phyloP scores from a whole-genome alignment of 2,329 filamentous ascomycete genomes.

The Tolypocladium endophyticum region DNA sequence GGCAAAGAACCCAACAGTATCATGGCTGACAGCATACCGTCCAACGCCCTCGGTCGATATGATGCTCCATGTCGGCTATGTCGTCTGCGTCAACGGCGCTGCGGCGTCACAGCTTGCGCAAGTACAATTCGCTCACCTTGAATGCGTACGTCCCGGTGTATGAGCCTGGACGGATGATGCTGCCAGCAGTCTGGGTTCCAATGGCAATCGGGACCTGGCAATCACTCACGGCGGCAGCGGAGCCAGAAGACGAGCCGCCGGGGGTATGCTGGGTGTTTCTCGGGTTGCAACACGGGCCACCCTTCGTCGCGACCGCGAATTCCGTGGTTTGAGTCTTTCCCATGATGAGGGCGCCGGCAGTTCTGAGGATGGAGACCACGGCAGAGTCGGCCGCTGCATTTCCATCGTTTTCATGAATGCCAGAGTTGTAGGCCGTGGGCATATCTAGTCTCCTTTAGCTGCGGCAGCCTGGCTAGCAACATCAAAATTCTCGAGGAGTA shows the following conservation, averaged over 20 bases:
- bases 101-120: too few relatives aligned
- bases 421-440: slow-evolving; percentile 46
- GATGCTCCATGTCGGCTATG: slow-evolving; percentile 48
- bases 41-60: slow-evolving; percentile 52
- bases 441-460: slow-evolving; percentile 28
- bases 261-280: slow-evolving; percentile 56
- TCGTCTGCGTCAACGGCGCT: background rate
- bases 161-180: slow-evolving; percentile 51
- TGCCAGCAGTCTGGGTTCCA: slow-evolving; percentile 58
- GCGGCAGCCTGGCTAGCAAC: background rate
- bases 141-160: slow-evolving; percentile 56
- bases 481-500: slow-evolving; percentile 7
- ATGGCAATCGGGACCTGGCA: slow-evolving; percentile 50
- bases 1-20: slow-evolving; percentile 52
- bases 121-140: slow-evolving; percentile 24
- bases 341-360: slow-evolving; percentile 45
- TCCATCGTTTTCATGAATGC: slow-evolving; percentile 35
- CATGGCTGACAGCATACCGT: slow-evolving; percentile 46
- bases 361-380: slow-evolving; percentile 37
- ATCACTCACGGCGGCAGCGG: slow-evolving; percentile 55
- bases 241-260: slow-evolving; percentile 58
- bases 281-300: slow-evolving; percentile 49
- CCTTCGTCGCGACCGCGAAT: slow-evolving; percentile 46
- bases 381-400: slow-evolving; percentile 39
- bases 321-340: slow-evolving; percentile 47